Evolutionary conservation across 2,329 filamentous ascomycete genomes (phyloP).

Genomic region (Exophiala sp.): DNA sequence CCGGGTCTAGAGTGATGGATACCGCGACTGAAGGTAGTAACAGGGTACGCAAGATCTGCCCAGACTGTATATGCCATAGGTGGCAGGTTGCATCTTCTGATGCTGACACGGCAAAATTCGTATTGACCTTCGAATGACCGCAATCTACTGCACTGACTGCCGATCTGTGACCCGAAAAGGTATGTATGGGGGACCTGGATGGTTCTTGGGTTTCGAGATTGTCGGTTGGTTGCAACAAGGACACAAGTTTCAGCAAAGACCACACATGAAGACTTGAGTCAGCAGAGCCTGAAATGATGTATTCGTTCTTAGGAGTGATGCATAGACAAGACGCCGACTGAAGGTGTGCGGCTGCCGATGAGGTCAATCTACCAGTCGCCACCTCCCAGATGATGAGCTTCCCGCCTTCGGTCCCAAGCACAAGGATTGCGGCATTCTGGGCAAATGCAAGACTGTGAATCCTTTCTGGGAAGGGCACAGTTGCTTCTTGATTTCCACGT

Average conservation of each 20-base stretch:
- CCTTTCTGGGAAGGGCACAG: slow-evolving; percentile 81
- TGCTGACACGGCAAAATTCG: slow-evolving; percentile 78
- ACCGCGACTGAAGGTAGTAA: slow-evolving; percentile 71
- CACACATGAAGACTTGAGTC: slow-evolving; percentile 93
- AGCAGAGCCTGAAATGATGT: slow-evolving; percentile 45
- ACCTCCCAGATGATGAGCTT: slow-evolving; percentile 93
- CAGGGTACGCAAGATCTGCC: slow-evolving; percentile 73
- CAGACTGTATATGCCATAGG: slow-evolving; percentile 86
- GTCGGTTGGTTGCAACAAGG: slow-evolving; percentile 50
- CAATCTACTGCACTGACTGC: slow-evolving; percentile 48
- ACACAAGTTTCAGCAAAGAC: slow-evolving; percentile 73
- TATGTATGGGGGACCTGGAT: slow-evolving; percentile 66
- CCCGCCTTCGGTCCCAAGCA: slow-evolving; percentile 80
- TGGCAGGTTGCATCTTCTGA: slow-evolving; percentile 85
- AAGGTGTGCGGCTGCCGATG: slow-evolving; percentile 42
- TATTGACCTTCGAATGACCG: slow-evolving; percentile 67
- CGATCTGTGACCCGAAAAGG: slow-evolving; percentile 67
- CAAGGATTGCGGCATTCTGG: slow-evolving; percentile 59
- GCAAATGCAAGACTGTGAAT: slow-evolving; percentile 74
- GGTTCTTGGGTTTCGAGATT: slow-evolving; percentile 41
- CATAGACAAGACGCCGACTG: slow-evolving; percentile 67
- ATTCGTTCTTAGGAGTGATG: slow-evolving; percentile 60
- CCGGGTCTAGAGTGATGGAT: slow-evolving; percentile 74
- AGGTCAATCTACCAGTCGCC: slow-evolving; percentile 45
- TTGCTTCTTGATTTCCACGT: slow-evolving; percentile 81